Conservation (phyloP, 2,329 filamentous ascomycete genomes). For the Gnomoniopsis smithogilvyi region DNA sequence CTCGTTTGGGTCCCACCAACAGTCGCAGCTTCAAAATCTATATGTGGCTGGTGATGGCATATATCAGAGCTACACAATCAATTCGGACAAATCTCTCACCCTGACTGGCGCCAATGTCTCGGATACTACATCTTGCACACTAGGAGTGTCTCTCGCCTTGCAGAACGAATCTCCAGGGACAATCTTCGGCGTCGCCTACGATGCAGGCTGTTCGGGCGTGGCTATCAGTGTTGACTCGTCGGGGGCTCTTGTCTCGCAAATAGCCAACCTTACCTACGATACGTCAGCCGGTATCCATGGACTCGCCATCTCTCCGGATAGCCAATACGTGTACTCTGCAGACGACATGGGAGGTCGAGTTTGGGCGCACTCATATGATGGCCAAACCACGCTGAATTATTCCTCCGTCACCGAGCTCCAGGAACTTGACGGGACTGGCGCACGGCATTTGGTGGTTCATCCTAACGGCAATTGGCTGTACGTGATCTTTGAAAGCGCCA, state of each 20-base stretch:
- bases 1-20: neutral
- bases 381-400: too few relatives aligned
- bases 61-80: slow-evolving; percentile 21
- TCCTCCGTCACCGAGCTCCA: slow-evolving; percentile 19
- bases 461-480: slow-evolving; percentile 27
- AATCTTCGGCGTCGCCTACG: slow-evolving; percentile 23
- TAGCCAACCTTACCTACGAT: slow-evolving; percentile 22
- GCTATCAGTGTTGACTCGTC: slow-evolving; percentile 23
- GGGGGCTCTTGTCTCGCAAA: slow-evolving; percentile 17
- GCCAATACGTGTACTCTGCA: slow-evolving; percentile 28
- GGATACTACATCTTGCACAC: slow-evolving; percentile 34
- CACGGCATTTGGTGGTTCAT: slow-evolving; percentile 27
- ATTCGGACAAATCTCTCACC: slow-evolving; percentile 9
- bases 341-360: slow-evolving; percentile 30
- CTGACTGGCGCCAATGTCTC: slow-evolving; percentile 23
- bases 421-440: slow-evolving; percentile 23
- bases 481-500: slow-evolving; percentile 26
- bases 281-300: slow-evolving; percentile 26
- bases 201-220: slow-evolving; percentile 20
- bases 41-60: slow-evolving; percentile 20
- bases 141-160: slow-evolving; percentile 20
- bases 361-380: slow-evolving; percentile 27
- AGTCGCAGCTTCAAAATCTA: slow-evolving; percentile 14
- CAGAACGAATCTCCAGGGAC: slow-evolving; percentile 19
- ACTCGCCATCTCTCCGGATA: slow-evolving; percentile 20